Evolutionary conservation across 2,329 filamentous ascomycete species (phyloP).

Genomic region (Domatiomyces catenatus): DNA sequence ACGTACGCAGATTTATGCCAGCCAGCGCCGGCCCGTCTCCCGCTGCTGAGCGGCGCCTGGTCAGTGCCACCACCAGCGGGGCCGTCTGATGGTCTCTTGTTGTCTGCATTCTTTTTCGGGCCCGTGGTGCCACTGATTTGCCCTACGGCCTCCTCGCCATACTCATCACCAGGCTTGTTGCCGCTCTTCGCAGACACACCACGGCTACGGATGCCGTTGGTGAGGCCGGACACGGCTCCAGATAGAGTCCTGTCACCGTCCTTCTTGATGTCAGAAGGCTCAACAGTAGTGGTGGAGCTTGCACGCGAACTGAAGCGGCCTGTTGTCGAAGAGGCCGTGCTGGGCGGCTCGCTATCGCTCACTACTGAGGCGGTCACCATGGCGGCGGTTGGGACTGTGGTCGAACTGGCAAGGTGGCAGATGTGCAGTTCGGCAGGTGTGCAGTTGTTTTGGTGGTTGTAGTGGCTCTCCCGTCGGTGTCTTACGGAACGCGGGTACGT

Average conservation of each 20-base stretch:
- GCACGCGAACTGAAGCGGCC: neutral
- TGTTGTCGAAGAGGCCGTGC: neutral
- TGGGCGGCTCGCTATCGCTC: neutral
- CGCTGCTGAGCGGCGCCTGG: conserved; percentile 29
- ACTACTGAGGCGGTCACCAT: neutral
- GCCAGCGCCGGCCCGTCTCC: conserved; percentile 37
- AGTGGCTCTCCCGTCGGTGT: neutral
- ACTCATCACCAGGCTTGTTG: conserved; percentile 26
- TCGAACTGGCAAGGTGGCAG: too few species aligned
- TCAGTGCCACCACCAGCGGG: conserved; percentile 9
- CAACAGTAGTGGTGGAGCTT: neutral
- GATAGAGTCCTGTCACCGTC: neutral
- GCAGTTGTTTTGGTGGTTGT: neutral
- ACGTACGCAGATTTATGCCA: conserved; percentile 35
- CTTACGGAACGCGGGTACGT: neutral
- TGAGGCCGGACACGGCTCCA: neutral
- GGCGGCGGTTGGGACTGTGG: too few species aligned
- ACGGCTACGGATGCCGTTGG: neutral
- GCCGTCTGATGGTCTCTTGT: conserved; percentile 18
- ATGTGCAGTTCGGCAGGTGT: neutral
- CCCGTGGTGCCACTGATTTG: conserved; percentile 21
- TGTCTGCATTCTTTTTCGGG: conserved; percentile 13
- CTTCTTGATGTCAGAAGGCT: neutral
- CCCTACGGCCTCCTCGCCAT: conserved; percentile 21
- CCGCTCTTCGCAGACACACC: conserved; percentile 25